A percentile compares a stretch with the other conserved stretches of the same genome.
phyloP scores from a whole-genome alignment of 345 rosid species.

The Arabis alpina region DNA sequence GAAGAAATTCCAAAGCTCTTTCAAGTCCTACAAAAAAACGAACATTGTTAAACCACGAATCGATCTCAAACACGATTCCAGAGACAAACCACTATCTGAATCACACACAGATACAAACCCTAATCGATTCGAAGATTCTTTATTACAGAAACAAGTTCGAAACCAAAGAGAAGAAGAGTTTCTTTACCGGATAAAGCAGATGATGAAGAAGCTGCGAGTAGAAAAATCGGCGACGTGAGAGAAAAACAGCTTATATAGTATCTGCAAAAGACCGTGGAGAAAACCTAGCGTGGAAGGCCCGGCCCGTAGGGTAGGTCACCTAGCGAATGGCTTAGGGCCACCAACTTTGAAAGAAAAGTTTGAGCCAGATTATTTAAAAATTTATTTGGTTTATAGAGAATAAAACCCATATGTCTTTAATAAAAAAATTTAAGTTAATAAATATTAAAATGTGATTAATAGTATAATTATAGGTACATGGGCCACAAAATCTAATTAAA shows the following conservation, averaged over 20 bases:
- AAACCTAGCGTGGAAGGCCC: too few species aligned
- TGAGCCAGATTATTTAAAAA: too few species aligned
- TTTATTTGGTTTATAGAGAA: too few species aligned
- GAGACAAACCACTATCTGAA: background rate
- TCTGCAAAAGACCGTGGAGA: background rate
- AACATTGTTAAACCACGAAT: background rate
- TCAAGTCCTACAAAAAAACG: conserved; percentile 1
- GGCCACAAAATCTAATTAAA: too few species aligned
- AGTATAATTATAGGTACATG: too few species aligned
- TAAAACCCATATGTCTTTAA: too few species aligned
- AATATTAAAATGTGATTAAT: too few species aligned
- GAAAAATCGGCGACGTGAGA: background rate
- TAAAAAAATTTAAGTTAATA: too few species aligned
- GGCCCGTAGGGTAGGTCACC: too few species aligned
- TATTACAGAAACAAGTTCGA: too few species aligned
- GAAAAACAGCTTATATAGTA: background rate
- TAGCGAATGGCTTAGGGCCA: too few species aligned
- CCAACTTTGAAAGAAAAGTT: too few species aligned
- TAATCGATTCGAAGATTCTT: background rate
- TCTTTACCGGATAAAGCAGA: background rate
- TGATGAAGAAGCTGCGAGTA: background rate
- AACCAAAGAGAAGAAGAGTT: background rate
- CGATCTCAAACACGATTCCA: background rate
- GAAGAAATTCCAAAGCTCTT: background rate
- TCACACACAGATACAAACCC: background rate